phyloP scores from a whole-genome alignment of 768 basidiomycete genomes.

The Suillus paluster region DNA sequence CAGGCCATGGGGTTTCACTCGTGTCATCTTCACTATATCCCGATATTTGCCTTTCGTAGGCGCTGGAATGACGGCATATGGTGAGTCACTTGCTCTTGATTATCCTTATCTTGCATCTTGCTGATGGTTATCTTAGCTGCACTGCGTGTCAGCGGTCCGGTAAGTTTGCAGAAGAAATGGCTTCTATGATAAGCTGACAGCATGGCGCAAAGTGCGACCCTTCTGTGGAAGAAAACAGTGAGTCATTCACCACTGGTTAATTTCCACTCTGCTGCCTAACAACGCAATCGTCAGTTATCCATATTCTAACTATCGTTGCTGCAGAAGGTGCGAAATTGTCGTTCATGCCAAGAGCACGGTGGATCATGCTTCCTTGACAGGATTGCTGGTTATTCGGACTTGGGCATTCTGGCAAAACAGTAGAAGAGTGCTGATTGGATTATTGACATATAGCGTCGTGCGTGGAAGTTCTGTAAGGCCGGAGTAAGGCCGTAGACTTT shows the following conservation, averaged over 20 bases:
- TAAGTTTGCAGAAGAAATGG: not conserved
- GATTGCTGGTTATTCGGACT: constrained; percentile 21
- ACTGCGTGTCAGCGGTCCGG: constrained; percentile 9
- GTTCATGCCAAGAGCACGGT: not conserved
- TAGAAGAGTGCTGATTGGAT: constrained; percentile 16
- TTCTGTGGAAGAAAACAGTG: constrained; percentile 14
- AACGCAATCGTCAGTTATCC: constrained; percentile 5
- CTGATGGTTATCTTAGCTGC: not conserved
- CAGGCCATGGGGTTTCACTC: constrained; percentile 19
- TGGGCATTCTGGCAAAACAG: constrained; percentile 24
- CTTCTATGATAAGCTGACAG: constrained; percentile 9
- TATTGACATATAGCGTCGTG: constrained; percentile 16
- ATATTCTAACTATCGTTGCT: constrained; percentile 13
- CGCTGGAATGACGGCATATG: constrained; percentile 14
- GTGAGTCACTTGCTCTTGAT: constrained; percentile 9
- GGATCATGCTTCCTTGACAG: constrained; percentile 9
- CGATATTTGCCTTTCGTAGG: constrained; percentile 26
- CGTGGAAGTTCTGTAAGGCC: not conserved
- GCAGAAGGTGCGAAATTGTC: constrained; percentile 7
- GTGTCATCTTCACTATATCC: constrained; percentile 20
- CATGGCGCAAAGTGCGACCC: constrained; percentile 2
- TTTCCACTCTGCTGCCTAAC: not conserved
- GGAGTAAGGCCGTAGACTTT: not conserved
- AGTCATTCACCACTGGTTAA: not conserved
- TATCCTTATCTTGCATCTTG: constrained; percentile 4